Evolutionary conservation across 2,329 filamentous ascomycete species (phyloP).

Genomic region (Pseudogymnoascus sp.): DNA sequence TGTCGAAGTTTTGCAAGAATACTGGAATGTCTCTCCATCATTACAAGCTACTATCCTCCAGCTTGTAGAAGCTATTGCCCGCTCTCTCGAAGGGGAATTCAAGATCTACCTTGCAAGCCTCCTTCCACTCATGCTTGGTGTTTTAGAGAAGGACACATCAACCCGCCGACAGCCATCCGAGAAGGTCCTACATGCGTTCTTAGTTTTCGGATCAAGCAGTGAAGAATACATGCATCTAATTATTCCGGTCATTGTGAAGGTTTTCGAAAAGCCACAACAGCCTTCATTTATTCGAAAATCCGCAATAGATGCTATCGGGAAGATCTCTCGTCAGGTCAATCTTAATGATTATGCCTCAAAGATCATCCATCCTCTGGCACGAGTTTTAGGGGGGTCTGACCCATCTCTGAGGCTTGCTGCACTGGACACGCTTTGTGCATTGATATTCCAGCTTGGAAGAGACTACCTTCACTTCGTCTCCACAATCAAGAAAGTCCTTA

Average conservation of each 20-base stretch:
- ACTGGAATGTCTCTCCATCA: slow-evolving; percentile 74
- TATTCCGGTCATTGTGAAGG: slow-evolving; percentile 86
- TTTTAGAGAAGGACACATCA: slow-evolving; percentile 78
- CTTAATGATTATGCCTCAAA: slow-evolving; percentile 94
- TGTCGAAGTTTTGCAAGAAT: slow-evolving; percentile 78
- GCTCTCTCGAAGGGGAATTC: slow-evolving; percentile 93
- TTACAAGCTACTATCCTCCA: slow-evolving; percentile 88
- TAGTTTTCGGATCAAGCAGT: slow-evolving; percentile 90
- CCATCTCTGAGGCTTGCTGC: slow-evolving; percentile 69
- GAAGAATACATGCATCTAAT: slow-evolving; percentile 99
- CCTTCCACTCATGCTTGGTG: slow-evolving; percentile 87
- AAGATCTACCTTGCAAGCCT: slow-evolving; percentile 88
- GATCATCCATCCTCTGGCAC: slow-evolving; percentile 87
- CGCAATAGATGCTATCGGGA: slow-evolving; percentile 90
- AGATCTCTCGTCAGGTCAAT: slow-evolving; percentile 92
- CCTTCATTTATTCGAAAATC: slow-evolving; percentile 73
- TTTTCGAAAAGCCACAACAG: slow-evolving; percentile 85
- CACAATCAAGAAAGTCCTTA: slow-evolving; percentile 82
- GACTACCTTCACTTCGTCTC: slow-evolving; percentile 93
- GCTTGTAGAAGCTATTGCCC: slow-evolving; percentile 87
- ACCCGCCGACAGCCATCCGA: slow-evolving; percentile 75
- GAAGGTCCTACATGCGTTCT: slow-evolving; percentile 85
- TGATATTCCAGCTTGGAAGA: slow-evolving; percentile 92
- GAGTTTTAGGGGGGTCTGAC: slow-evolving; percentile 71
- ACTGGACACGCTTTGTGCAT: slow-evolving; percentile 85